Conservation (phyloP, 78 protist genomes). For the Planoprotostelium fungivorum region DNA sequence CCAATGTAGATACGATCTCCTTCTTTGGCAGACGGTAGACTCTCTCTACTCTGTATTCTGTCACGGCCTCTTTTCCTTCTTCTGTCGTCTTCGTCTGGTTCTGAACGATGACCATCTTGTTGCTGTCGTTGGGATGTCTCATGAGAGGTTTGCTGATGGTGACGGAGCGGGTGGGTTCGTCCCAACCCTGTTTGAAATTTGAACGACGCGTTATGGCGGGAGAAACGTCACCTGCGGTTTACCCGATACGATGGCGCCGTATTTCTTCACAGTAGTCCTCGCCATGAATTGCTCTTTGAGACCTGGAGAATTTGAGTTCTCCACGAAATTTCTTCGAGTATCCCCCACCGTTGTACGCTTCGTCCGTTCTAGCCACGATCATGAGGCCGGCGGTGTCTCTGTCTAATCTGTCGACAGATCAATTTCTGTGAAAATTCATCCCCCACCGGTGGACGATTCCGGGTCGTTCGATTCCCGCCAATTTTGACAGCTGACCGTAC, state of each 20-base stretch:
- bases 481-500: conserved; percentile 26
- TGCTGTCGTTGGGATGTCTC: conserved; percentile 51
- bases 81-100: background rate
- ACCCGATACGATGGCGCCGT: conserved; percentile 36
- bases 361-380: conserved; percentile 23
- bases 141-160: conserved; percentile 14
- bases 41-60: conserved; percentile 39
- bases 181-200: background rate
- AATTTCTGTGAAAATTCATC: conserved; percentile 9
- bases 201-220: background rate
- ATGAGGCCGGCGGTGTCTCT: conserved; percentile 50
- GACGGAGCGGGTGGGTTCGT: background rate
- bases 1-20: conserved; percentile 21
- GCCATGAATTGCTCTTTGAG: conserved; percentile 11
- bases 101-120: conserved; percentile 50
- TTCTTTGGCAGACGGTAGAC: conserved; percentile 14
- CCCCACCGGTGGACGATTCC: conserved; percentile 36
- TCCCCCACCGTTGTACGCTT: background rate
- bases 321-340: too few species aligned
- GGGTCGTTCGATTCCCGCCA: conserved; percentile 34
- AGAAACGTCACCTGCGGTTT: conserved; percentile 10
- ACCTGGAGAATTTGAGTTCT: background rate
- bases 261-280: conserved; percentile 25
- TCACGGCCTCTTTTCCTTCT: conserved; percentile 36
- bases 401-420: conserved; percentile 18